Percentiles rank a stretch among this genome's conserved stretches.
These are phyloP conservation scores for Exophiala aquamarina DNA, from an alignment of 2,329 filamentous ascomycete species.

Conservation along the genomic window DNA sequence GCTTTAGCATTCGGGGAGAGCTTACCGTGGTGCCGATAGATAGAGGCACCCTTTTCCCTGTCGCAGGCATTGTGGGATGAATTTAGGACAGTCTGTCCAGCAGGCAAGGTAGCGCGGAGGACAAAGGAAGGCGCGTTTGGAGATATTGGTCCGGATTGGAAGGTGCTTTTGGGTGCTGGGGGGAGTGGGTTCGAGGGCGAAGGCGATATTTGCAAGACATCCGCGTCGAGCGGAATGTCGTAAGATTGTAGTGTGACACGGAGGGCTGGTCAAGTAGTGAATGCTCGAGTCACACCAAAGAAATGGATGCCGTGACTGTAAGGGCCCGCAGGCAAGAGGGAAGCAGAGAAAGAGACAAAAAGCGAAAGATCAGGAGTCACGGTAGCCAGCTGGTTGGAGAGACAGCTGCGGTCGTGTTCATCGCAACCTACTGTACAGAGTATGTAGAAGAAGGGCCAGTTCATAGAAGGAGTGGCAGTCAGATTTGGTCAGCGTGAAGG, in stretches of 20 bases:
- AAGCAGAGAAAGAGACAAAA: background rate
- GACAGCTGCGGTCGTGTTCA: slow-evolving; percentile 8
- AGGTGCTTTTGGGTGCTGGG: too few relatives aligned
- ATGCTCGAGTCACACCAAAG: too few relatives aligned
- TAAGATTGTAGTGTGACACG: too few relatives aligned
- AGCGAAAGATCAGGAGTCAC: slow-evolving; percentile 1
- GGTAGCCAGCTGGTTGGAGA: too few relatives aligned
- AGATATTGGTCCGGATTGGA: too few relatives aligned
- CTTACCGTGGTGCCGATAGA: slow-evolving; percentile 1
- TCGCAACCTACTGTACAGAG: slow-evolving; percentile 6
- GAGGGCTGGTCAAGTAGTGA: too few relatives aligned
- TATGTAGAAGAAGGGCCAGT: background rate
- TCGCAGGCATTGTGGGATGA: slow-evolving; percentile 1
- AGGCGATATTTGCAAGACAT: too few relatives aligned
- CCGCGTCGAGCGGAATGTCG: too few relatives aligned
- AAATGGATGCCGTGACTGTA: too few relatives aligned
- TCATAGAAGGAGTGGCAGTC: slow-evolving; percentile 10
- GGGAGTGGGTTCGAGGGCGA: too few relatives aligned
- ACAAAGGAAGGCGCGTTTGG: too few relatives aligned
- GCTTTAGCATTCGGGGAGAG: background rate
- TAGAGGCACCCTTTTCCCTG: slow-evolving; percentile 8
- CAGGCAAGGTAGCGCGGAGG: slow-evolving; percentile 6
- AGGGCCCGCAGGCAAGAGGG: background rate
- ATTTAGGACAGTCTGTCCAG: slow-evolving; percentile 5
- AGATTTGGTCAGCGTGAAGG: too few relatives aligned